phyloP scores from a whole-genome alignment of 805 yeast genomes.

The Blastobotrys attinorum region DNA sequence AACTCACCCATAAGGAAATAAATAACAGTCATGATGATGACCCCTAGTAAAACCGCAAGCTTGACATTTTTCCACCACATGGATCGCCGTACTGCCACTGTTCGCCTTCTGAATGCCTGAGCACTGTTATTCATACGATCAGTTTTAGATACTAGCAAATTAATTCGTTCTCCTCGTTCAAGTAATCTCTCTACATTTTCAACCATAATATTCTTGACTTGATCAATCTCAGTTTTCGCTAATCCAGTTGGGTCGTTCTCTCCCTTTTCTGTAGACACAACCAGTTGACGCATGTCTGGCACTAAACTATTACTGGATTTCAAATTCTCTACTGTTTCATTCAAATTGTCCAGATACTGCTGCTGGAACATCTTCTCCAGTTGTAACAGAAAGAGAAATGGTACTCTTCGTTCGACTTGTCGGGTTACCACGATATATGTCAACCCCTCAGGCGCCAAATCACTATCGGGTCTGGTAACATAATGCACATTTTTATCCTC shows the following conservation, averaged over 20 bases:
- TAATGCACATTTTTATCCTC: conserved; percentile 27
- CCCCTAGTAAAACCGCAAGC: conserved; percentile 8
- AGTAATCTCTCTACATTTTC: conserved; percentile 65
- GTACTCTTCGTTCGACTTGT: conserved; percentile 15
- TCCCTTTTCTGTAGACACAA: conserved; percentile 10
- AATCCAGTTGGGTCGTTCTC: conserved; percentile 20
- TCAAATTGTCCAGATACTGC: not conserved
- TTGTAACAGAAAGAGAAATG: conserved; percentile 19
- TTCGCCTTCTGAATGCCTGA: conserved; percentile 59
- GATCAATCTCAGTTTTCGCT: conserved; percentile 44
- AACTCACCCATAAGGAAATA: not conserved
- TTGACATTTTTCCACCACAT: conserved; percentile 57
- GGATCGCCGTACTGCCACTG: conserved; percentile 52
- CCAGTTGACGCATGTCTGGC: conserved; percentile 4
- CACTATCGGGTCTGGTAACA: conserved; percentile 19
- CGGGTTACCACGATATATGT: conserved; percentile 23
- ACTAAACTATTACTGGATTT: not conserved
- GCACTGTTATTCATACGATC: conserved; percentile 61
- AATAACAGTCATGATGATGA: not conserved
- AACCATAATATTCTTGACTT: conserved; percentile 60
- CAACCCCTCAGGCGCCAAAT: conserved; percentile 21
- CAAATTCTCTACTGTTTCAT: conserved; percentile 1
- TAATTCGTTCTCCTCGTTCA: conserved; percentile 71
- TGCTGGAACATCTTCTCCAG: conserved; percentile 13
- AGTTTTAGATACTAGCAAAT: conserved; percentile 69